Evolutionary conservation across 2,329 filamentous ascomycete genomes (phyloP), one percentile per base, ranked within the genome.

Genomic region (Aureobasidium pullulans): DNA sequence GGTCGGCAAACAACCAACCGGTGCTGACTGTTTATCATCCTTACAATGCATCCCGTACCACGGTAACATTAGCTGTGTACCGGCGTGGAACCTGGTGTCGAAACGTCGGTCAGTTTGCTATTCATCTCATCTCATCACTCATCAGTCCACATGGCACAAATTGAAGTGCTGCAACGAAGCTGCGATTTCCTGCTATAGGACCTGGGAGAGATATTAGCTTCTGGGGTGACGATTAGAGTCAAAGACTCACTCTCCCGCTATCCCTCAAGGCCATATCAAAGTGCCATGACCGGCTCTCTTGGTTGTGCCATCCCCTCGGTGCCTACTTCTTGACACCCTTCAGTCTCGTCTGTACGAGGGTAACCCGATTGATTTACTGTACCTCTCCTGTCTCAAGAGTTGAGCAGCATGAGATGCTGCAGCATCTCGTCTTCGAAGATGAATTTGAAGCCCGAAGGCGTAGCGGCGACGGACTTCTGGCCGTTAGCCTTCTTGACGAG

Each of bases 381-480:
- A 43, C 49, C 34, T 31, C 7, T 31, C 10, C n/a, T n/a, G 28
- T 36, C 31, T 56, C 40, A 56, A 28, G 29, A 29, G 31, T 56
- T 56, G 31, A 56, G 52, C 23, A 44, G 40, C 52, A 56, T 56
- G 29, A 56, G 52, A 44, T 56, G 52, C 29, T 36, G 52, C n/a
- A 56, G 40, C 52, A 56, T 46, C 40, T 56, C 52, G 9, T 56
- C 52, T 44, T 56, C 52, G 10, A 56, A 44, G 40, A 56, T 28
- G 31, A 9, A 11, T 10, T n/a, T 54, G 16, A 54, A 54, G 39
- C 40, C 29, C 50, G 50, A 44, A 54, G 50, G 50, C 39, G n/a
- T 11, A 32, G 49, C 29, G 23, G 23, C 23, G 16, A 54, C 39
- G 39, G 36, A n/a, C 29, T 37, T 44, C 16, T 36, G 39, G 16